Evolutionary conservation across 306 rosid genomes (phyloP).

Genomic region (Cicer yamashitae): DNA sequence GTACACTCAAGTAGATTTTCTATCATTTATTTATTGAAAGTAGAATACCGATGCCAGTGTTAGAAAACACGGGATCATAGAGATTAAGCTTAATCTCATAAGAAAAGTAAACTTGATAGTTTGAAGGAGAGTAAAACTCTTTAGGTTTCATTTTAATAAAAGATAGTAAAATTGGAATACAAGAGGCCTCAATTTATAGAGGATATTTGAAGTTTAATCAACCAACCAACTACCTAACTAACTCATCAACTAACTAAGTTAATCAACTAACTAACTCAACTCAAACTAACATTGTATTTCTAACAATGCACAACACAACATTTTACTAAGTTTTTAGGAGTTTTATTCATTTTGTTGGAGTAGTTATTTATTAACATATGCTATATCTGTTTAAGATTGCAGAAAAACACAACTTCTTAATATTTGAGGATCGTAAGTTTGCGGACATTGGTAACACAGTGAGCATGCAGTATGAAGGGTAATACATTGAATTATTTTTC

Average conservation of each 20-base stretch:
- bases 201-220: too few species aligned
- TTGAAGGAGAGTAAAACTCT: too few species aligned
- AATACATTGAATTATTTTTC: constrained; percentile 22
- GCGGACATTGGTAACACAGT: constrained; percentile 95
- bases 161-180: too few species aligned
- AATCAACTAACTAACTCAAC: too few species aligned
- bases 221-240: too few species aligned
- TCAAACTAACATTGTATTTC: too few species aligned
- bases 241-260: too few species aligned
- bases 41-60: background rate
- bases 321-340: constrained; percentile 11
- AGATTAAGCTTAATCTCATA: too few species aligned
- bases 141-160: too few species aligned
- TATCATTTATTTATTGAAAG: constrained; percentile 3
- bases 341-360: constrained; percentile 15
- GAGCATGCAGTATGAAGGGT: constrained; percentile 97
- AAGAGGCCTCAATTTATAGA: too few species aligned
- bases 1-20: background rate
- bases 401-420: constrained; percentile 79
- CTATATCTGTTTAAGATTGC: constrained; percentile 68
- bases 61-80: too few species aligned
- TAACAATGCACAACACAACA: background rate
- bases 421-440: constrained; percentile 94
- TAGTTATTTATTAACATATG: constrained; percentile 32
- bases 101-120: too few species aligned